Evolutionary conservation across 2,329 filamentous ascomycete species (phyloP).

Genomic region (Aschersonia sp.): DNA sequence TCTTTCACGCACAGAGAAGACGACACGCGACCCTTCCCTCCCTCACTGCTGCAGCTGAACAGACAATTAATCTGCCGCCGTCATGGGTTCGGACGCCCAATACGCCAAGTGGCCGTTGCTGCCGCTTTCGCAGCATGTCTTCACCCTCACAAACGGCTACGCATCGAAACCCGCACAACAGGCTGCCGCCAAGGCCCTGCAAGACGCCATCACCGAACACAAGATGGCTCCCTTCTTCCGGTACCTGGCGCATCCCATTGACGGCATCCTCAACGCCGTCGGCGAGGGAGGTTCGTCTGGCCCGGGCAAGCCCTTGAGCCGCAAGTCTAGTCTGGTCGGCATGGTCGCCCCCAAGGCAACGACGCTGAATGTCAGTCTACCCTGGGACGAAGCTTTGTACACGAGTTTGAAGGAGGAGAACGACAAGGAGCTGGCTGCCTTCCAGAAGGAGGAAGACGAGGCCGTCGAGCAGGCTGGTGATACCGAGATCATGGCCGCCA

Average conservation of each 20-base stretch:
- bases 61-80: slow-evolving; percentile 13
- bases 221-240: slow-evolving; percentile 83
- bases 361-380: slow-evolving; percentile 50
- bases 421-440: slow-evolving; percentile 58
- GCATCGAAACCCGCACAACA: slow-evolving; percentile 53
- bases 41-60: neutral
- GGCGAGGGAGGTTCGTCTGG: slow-evolving; percentile 45
- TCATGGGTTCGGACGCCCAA: slow-evolving; percentile 69
- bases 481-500: slow-evolving; percentile 82
- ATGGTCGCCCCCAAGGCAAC: slow-evolving; percentile 62
- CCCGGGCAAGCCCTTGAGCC: slow-evolving; percentile 43
- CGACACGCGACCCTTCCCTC: neutral
- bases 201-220: slow-evolving; percentile 70
- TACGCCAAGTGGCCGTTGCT: slow-evolving; percentile 77
- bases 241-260: slow-evolving; percentile 67
- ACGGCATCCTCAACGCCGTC: slow-evolving; percentile 66
- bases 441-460: slow-evolving; percentile 83
- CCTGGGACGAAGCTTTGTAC: slow-evolving; percentile 88
- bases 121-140: slow-evolving; percentile 71
- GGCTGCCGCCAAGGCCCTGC: slow-evolving; percentile 55
- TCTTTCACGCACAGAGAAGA: neutral
- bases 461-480: slow-evolving; percentile 93
- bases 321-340: slow-evolving; percentile 57
- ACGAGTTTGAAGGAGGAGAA: slow-evolving; percentile 63
- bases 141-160: slow-evolving; percentile 71